Evolutionary conservation across 371 early-diverging fungal genomes (phyloP).

Genomic region (Actinomucor elegans): DNA sequence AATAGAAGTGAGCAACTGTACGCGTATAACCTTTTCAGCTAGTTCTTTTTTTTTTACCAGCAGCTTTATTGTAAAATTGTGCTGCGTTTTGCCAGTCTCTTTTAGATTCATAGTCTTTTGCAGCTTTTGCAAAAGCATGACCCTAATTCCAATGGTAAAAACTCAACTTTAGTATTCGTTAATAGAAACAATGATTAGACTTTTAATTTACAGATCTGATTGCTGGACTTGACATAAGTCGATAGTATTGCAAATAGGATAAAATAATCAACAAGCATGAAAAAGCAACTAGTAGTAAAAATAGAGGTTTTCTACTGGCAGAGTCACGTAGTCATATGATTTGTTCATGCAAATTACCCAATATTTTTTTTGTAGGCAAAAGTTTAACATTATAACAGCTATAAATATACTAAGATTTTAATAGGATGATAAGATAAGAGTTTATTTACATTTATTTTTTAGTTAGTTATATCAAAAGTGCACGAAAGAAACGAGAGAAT

Average conservation of each 20-base stretch:
- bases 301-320: not conserved
- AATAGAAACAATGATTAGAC: not conserved
- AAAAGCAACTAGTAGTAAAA: not conserved
- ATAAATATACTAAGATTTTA: too few species aligned
- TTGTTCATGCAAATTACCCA: not conserved
- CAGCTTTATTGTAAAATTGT: not conserved
- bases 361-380: too few species aligned
- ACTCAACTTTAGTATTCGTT: too few species aligned
- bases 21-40: not conserved
- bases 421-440: too few species aligned
- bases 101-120: not conserved
- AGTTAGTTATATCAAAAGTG: too few species aligned
- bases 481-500: too few species aligned
- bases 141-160: not conserved
- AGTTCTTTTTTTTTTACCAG: not conserved
- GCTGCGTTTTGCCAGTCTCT: slow-evolving; percentile 2
- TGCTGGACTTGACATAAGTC: not conserved
- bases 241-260: too few species aligned
- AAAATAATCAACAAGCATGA: not conserved
- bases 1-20: not conserved
- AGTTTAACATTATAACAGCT: too few species aligned
- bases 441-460: too few species aligned
- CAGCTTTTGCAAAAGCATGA: not conserved
- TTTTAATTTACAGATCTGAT: not conserved
- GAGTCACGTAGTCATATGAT: slow-evolving; percentile 1